Base-by-base conservation (phyloP, 2,329 filamentous ascomycete species). In the Phaeosphaeriaceae sp. region DNA sequence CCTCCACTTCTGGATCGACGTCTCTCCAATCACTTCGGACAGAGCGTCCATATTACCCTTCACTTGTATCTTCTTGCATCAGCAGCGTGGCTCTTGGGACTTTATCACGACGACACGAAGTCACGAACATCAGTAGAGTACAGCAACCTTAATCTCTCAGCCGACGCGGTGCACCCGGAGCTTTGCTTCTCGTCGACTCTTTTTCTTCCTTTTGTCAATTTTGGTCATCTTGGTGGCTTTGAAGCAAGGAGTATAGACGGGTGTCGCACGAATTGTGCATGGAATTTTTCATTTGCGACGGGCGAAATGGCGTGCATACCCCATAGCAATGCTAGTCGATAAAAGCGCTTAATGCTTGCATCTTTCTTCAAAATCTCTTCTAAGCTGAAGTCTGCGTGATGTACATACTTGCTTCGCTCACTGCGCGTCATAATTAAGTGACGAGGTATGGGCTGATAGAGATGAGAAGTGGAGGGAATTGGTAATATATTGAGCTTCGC, bases 81-180 rank as follows among this genome's bases (percentile, higher is more conserved):
- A 62, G 62, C 57, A 70, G 72, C 65, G 70, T 62, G 64, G 60
- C 60, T 62, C 60, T 59, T 51, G 51, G 57, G 61, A 62, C 60
- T 58, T 56, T 63, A 62, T 72, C 67, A 76, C 73, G 73, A 75
- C 58, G 73, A 68, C 60, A 77, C 63, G 74, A 77, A 67, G 71
- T 74, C 68, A 76, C 67, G 73, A 76, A 68, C 58, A 67, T 64
- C 57, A 61, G 60, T 62, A 61, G 59, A 59, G 15, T 47, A n/a
- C 53, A 58, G 56, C 58, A 63, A 58, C 61, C n/a, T 64, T 72
- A 68, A 68, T 69, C 46, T 20, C 31, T 31, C 22, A 57, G 47
- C 57, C 57, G 56, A 58, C 42, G 48, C 48, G 48, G 45, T 45
- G 54, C 33, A 56, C 54, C 54, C 51, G 53, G 50, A 33, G 46